Base-by-base conservation (phyloP, 2,329 filamentous ascomycete species). In the Claviceps pazoutovae region DNA sequence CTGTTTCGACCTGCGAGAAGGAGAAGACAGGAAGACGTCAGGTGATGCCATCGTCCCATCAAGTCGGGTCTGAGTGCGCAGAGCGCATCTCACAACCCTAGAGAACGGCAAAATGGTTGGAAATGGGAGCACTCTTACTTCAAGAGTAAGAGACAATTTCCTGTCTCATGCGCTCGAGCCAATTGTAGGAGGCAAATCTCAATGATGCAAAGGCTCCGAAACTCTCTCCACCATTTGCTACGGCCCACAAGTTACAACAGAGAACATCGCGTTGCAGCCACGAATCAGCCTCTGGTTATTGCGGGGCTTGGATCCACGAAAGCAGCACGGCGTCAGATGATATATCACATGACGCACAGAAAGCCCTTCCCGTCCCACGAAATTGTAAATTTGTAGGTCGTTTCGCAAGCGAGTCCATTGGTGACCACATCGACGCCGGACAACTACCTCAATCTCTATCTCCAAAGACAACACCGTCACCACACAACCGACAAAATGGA, bases 401-500 rank as follows among this genome's bases (percentile, higher is more conserved):
- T 60, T 57, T 61, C 62, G 61, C 56, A 58, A 61, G 57, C 55
- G 59, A 36, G 16, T 54, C 60, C 55, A 56, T 62, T 59, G 61
- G 60, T 60, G 58, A 61, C 59, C 56, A 62, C 56, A 61, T 56
- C 57, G 56, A 55, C 60, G 61, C 57, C 61, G 57, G 61, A 59
- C 58, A 55, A 61, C 8, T 50, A 34, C 41, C 46, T 51, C 52
- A 49, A 42, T 55, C 42, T 55, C 44, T 54, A 55, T 55, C 45
- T 54, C 59, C 61, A 58, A 56, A 57, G 59, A 60, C 62, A 55
- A 55, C 58, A 53, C 56, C 57, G 49, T 54, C 57, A 59, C 55
- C 49, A 51, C 59, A 59, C 58, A 64, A 45, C 66, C 68, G 73
- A 68, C 70, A 90, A 81, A 76, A 98, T 97, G 93, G 93, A 98